Percentiles rank a stretch among this genome's conserved stretches.
phyloP scores from a whole-genome alignment of 2,329 filamentous ascomycete genomes.

The Botrytis galanthina region DNA sequence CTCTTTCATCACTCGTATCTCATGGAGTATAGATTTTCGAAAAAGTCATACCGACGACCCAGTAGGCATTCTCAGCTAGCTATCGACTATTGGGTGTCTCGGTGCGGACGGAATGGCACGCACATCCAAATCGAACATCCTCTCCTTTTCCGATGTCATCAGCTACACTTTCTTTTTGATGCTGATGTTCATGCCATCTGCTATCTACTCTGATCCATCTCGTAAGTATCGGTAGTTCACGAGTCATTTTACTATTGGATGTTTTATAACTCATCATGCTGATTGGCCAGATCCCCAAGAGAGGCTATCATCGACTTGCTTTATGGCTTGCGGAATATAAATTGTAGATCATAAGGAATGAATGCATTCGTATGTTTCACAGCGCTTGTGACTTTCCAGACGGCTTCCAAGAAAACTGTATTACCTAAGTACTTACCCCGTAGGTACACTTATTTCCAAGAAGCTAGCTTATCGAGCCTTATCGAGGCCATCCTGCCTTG shows the following conservation, averaged over 20 bases:
- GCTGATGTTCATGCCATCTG: not conserved
- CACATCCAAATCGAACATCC: not conserved
- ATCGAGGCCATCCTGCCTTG: not conserved
- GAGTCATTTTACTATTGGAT: not conserved
- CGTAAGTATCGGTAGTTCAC: not conserved
- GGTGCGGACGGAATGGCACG: not conserved
- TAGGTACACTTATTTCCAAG: not conserved
- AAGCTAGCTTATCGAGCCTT: slow-evolving; percentile 3
- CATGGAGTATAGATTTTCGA: not conserved
- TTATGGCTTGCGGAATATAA: not conserved
- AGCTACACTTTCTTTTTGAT: not conserved
- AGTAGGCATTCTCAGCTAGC: not conserved
- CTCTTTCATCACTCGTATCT: not conserved
- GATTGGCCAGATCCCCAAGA: not conserved
- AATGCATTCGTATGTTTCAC: slow-evolving; percentile 14
- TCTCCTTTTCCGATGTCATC: not conserved
- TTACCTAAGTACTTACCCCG: not conserved
- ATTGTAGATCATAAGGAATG: slow-evolving; percentile 2
- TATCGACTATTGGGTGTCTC: not conserved
- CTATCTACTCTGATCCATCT: not conserved
- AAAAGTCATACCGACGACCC: not conserved
- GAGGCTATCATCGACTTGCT: not conserved
- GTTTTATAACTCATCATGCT: not conserved
- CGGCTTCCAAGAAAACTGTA: not conserved
- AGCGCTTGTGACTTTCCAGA: slow-evolving; percentile 9